Base-by-base conservation (phyloP, 352 stramenopile genomes). In the Phytopythium montanum region DNA sequence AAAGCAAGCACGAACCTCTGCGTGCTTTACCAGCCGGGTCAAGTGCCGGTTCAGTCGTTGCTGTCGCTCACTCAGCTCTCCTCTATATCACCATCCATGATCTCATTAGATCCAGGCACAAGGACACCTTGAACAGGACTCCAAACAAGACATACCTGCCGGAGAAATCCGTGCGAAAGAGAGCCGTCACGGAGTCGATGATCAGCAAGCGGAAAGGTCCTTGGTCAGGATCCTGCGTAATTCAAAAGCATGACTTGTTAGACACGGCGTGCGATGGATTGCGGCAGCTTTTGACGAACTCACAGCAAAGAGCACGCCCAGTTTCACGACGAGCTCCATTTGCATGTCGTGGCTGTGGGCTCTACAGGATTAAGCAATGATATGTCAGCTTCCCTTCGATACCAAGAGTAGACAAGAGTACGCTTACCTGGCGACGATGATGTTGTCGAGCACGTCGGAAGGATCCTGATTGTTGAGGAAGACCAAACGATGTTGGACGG, bases 391-490 rank as follows among this genome's bases (percentile, higher is more conserved):
- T 12, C 18, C 33, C 13, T 34, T 12, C 31, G 1, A 6, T 21
- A 16, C 1, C 31, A n/a, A 48, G n/a, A 53, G 29, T 34, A 19
- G 48, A 46, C 28, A 46, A 16, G 34, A 31, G n/a, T 5, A 57
- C 5, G 12, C 23, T 52, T 52, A 91, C 81, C 88, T 81, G 18
- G 90, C 92, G 38, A 97, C 81, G 46, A 98, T 92, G 53, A 98
- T 95, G 71, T 98, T 98, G 64, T 98, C 93, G 25, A 98, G 75
- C n/a, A 96, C 81, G 34, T 97, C 92, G 1, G 84, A 69, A 25
- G 85, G 66, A 54, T 98, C 87, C 64, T 97, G 19, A 59, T 23
- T 56, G 12, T n/a, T 9, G 5, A 0, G 2, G 18, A 6, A 46
- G 9, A n/a, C n/a, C n/a, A 21, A 3, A 13, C 21, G 49, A 14